These are phyloP conservation scores for Mollisia scopiformis DNA, from an alignment of 2,329 filamentous ascomycete species.

Conservation along the genomic window DNA sequence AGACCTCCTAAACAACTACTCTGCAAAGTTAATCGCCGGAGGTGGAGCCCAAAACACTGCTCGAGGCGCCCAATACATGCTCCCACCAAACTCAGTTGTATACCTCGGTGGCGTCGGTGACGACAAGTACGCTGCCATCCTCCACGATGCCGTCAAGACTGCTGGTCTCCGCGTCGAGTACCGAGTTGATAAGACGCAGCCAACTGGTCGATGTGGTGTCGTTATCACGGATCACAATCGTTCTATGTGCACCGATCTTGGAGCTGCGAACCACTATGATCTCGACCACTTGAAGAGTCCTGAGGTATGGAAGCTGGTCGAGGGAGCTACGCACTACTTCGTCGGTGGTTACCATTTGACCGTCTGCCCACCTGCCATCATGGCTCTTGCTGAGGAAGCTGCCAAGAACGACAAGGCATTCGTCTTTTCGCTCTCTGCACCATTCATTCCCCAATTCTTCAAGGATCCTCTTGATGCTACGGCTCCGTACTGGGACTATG, in stretches of 20 bases:
- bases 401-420: slow-evolving; percentile 89
- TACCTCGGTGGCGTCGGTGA: slow-evolving; percentile 94
- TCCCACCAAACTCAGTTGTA: slow-evolving; percentile 84
- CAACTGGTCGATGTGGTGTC: slow-evolving; percentile 93
- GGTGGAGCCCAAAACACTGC: slow-evolving; percentile 98
- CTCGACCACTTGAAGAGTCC: slow-evolving; percentile 89
- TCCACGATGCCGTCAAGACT: slow-evolving; percentile 82
- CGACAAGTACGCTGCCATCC: slow-evolving; percentile 92
- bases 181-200: slow-evolving; percentile 80
- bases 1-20: slow-evolving; percentile 88
- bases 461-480: slow-evolving; percentile 90
- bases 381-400: slow-evolving; percentile 89
- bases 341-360: slow-evolving; percentile 98
- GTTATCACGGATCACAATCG: slow-evolving; percentile 97
- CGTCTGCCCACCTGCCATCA: slow-evolving; percentile 87
- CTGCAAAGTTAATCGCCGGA: slow-evolving; percentile 93
- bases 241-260: slow-evolving; percentile 92
- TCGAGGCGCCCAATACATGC: slow-evolving; percentile 94
- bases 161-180: slow-evolving; percentile 94
- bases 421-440: slow-evolving; percentile 88
- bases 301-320: slow-evolving; percentile 88
- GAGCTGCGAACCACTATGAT: slow-evolving; percentile 96
- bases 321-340: slow-evolving; percentile 88
- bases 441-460: slow-evolving; percentile 97
- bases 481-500: slow-evolving; percentile 90